Conservation (phyloP, 331 rosid species). For the Malus hybrid region DNA sequence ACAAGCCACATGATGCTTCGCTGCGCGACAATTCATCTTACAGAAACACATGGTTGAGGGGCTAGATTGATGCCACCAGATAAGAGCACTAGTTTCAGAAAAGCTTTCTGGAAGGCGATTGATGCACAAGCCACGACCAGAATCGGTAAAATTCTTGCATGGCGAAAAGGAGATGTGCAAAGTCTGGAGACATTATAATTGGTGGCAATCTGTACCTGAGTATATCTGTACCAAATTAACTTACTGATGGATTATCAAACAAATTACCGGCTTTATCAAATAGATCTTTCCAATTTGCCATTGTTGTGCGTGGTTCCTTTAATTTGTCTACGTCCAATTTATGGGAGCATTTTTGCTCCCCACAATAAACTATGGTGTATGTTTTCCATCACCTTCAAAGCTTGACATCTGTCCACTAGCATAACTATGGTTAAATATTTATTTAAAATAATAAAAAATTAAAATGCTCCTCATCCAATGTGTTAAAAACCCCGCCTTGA, state of each 20-base stretch:
- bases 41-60: constrained; percentile 72
- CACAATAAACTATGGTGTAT: no score
- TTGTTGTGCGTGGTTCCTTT: not conserved
- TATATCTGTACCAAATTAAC: not conserved
- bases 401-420: no score
- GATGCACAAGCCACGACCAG: not conserved
- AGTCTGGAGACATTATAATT: not conserved
- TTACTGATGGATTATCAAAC: not conserved
- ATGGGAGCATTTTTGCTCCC: no score
- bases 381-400: no score
- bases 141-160: not conserved
- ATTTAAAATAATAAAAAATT: no score
- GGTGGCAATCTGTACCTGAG: not conserved
- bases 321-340: no score
- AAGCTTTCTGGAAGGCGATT: not conserved
- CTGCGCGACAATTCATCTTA: constrained; percentile 50
- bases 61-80: constrained; percentile 22
- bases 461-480: no score
- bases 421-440: no score
- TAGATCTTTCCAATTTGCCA: not conserved
- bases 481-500: no score
- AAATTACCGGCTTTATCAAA: not conserved
- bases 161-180: not conserved
- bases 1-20: constrained; percentile 90
- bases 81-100: not conserved